Evolutionary conservation across 257 asterid genomes (phyloP).

Genomic region (Forsythia suspensa): DNA sequence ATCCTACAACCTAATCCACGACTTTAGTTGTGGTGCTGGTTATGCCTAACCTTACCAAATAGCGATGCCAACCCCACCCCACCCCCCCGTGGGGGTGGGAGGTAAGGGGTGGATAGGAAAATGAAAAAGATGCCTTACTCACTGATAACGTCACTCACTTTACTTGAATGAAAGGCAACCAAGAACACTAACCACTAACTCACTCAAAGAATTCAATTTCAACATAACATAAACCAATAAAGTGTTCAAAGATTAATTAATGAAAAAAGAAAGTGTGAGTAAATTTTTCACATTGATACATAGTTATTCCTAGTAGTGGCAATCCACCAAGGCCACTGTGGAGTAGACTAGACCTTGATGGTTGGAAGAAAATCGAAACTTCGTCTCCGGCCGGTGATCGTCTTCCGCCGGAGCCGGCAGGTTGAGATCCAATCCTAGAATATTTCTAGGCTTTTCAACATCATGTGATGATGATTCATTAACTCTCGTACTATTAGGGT

Average conservation of each 20-base stretch:
- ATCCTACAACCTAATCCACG: constrained; percentile 55
- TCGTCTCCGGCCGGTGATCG: constrained; percentile 22
- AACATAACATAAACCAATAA: constrained; percentile 11
- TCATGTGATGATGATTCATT: neutral
- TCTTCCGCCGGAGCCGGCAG: constrained; percentile 79
- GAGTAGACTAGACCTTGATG: constrained; percentile 39
- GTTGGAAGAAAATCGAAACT: neutral
- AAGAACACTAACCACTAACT: constrained; percentile 62
- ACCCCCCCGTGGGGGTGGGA: neutral
- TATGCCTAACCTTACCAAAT: constrained; percentile 34
- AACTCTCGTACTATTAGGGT: constrained; percentile 15
- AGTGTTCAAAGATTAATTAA: constrained; percentile 23
- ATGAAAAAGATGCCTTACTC: constrained; percentile 35
- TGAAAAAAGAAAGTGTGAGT: neutral
- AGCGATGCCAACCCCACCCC: constrained; percentile 18
- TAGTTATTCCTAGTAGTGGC: constrained; percentile 50
- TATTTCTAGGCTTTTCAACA: constrained; percentile 34
- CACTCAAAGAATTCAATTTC: constrained; percentile 51
- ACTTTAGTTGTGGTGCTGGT: constrained; percentile 53
- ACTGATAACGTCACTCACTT: too few relatives aligned
- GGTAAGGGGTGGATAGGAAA: neutral
- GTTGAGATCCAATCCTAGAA: constrained; percentile 68
- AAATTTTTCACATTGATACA: constrained; percentile 36
- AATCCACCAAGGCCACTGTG: constrained; percentile 65
- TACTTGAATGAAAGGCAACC: constrained; percentile 75